Conservation (phyloP, 306 rosid species). For the Mimosa bimucronata region DNA sequence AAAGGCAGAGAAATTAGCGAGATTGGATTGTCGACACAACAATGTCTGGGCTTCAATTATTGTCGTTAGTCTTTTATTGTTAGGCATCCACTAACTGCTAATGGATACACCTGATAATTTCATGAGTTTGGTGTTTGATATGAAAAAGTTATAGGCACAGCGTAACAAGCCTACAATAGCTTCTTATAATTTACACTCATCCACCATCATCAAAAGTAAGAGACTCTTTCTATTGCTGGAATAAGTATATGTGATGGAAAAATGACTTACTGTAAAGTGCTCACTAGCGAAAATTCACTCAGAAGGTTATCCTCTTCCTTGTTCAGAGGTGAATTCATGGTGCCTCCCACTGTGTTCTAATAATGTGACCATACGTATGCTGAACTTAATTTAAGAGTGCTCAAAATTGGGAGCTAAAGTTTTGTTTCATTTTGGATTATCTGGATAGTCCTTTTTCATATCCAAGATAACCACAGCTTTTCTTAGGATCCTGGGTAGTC, state of each 20-base stretch:
- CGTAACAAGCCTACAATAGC: neutral
- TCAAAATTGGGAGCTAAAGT: neutral
- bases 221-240: neutral
- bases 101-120: neutral
- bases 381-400: neutral
- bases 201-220: neutral
- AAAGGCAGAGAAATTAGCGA: neutral
- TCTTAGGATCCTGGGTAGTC: neutral
- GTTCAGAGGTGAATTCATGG: neutral
- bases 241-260: neutral
- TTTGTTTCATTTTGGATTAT: neutral
- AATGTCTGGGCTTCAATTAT: neutral
- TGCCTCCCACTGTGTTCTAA: neutral
- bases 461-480: neutral
- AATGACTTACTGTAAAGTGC: neutral
- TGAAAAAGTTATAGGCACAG: neutral
- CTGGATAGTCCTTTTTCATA: neutral
- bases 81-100: neutral
- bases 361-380: neutral
- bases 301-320: conserved; percentile 5
- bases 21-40: neutral
- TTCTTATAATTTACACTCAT: neutral
- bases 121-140: neutral
- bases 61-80: neutral
- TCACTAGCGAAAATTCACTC: neutral